A percentile compares a stretch with the other conserved stretches of the same genome.
Evolutionary conservation across 2,329 filamentous ascomycete species (phyloP).

Genomic region (Fonsecaea nubica): DNA sequence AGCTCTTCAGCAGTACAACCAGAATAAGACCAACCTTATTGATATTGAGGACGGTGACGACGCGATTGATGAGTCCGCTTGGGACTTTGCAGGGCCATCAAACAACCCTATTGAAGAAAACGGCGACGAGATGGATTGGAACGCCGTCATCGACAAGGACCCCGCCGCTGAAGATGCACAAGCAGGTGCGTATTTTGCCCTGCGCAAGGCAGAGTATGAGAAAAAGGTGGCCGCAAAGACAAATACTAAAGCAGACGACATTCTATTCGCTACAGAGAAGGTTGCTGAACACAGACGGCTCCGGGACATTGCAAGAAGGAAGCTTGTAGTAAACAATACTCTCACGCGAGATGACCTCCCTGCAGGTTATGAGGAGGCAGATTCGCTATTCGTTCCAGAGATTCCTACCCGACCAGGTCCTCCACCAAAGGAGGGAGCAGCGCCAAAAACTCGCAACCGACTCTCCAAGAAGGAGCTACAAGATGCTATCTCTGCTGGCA

Average conservation of each 20-base stretch:
- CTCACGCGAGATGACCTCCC: constrained; percentile 4
- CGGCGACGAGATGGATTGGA: constrained; percentile 24
- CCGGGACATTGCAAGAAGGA: constrained; percentile 25
- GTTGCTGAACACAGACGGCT: constrained; percentile 28
- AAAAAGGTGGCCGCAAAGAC: constrained; percentile 13
- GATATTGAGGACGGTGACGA: constrained; percentile 6
- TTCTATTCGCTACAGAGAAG: constrained; percentile 28
- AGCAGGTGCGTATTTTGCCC: constrained; percentile 21
- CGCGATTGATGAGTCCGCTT: neutral
- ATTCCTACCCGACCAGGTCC: neutral
- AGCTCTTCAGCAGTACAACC: constrained; percentile 23
- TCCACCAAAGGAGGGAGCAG: constrained; percentile 17
- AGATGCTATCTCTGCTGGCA: constrained; percentile 30
- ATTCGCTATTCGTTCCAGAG: constrained; percentile 35
- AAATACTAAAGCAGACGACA: constrained; percentile 27
- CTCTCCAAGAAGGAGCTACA: constrained; percentile 26
- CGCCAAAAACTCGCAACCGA: constrained; percentile 24
- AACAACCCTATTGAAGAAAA: neutral
- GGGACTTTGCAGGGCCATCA: neutral
- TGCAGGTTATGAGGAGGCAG: constrained; percentile 26
- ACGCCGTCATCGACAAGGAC: constrained; percentile 17
- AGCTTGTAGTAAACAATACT: constrained; percentile 15
- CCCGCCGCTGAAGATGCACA: neutral
- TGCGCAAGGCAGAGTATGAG: constrained; percentile 26
- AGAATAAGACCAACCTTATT: constrained; percentile 18